These are phyloP conservation scores for Nigrospora osmanthi DNA, from an alignment of 2,329 filamentous ascomycete species.

Conservation along the genomic window DNA sequence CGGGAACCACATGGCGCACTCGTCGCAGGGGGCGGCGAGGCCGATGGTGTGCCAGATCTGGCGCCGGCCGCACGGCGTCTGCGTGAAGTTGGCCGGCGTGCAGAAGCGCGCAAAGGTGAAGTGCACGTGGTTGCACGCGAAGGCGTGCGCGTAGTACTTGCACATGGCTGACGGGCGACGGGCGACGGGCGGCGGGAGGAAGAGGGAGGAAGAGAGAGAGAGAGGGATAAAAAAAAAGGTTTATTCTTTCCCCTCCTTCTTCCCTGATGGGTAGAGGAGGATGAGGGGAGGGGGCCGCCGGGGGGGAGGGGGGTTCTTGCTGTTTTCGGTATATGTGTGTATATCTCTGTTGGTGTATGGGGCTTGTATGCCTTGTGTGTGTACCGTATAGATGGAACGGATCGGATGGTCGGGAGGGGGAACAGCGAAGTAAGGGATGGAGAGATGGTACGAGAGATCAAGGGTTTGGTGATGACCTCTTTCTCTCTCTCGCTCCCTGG, in stretches of 20 bases:
- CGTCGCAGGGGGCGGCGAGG: constrained; percentile 25
- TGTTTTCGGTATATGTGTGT: not conserved
- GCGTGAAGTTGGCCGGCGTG: constrained; percentile 23
- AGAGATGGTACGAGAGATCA: too few species aligned
- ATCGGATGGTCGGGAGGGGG: too few species aligned
- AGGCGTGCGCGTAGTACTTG: constrained; percentile 28
- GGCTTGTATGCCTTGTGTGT: too few species aligned
- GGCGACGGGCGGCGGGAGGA: not conserved
- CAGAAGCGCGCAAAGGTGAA: constrained; percentile 28
- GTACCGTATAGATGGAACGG: too few species aligned
- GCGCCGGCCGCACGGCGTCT: constrained; percentile 24
- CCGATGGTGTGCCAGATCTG: constrained; percentile 27
- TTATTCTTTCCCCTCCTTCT: too few species aligned
- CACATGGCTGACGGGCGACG: constrained; percentile 23
- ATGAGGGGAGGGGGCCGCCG: not conserved
- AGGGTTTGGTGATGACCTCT: too few species aligned
- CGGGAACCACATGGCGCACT: constrained; percentile 21
- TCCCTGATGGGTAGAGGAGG: too few species aligned
- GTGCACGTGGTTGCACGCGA: constrained; percentile 24
- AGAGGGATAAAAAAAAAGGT: too few species aligned
- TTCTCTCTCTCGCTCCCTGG: too few species aligned
- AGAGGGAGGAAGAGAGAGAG: not conserved
- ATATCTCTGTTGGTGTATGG: not conserved
- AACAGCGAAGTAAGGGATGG: too few species aligned
- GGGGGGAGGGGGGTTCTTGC: not conserved